phyloP scores from a whole-genome alignment of 169 alveolate genomes.

The Plasmodium coatneyi region DNA sequence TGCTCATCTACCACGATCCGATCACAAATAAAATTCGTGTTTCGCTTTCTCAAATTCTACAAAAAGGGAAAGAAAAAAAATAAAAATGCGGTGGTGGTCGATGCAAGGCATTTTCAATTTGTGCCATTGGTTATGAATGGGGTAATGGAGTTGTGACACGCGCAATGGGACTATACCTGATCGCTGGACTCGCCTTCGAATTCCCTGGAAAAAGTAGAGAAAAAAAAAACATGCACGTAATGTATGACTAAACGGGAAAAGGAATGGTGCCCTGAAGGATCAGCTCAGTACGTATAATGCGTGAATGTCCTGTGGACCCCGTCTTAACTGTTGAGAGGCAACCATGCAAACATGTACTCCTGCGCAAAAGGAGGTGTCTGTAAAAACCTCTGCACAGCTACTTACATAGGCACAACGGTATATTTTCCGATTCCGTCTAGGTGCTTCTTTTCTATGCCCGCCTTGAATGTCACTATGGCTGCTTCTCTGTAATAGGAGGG shows the following conservation, averaged over 20 bases:
- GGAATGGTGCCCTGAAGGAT: neutral
- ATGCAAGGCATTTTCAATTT: neutral
- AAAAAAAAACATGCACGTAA: neutral
- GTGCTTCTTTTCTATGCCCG: conserved; percentile 43
- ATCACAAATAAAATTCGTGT: conserved; percentile 41
- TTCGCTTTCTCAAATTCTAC: conserved; percentile 56
- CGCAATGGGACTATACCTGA: conserved; percentile 12
- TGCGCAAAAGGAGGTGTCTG: neutral
- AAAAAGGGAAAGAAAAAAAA: neutral
- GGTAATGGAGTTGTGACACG: neutral
- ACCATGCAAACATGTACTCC: neutral
- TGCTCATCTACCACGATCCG: conserved; percentile 59
- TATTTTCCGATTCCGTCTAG: conserved; percentile 38
- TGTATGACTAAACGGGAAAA: neutral
- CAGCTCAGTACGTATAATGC: neutral
- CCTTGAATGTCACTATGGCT: conserved; percentile 30
- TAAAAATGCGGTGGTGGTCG: neutral
- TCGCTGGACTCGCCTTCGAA: conserved; percentile 10
- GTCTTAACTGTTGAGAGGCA: neutral
- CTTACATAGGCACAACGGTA: conserved; percentile 48
- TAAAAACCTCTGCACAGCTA: neutral
- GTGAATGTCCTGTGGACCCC: neutral
- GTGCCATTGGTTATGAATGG: neutral
- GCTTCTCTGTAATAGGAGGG: conserved; percentile 4
- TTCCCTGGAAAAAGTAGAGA: conserved; percentile 14